These are phyloP conservation scores for Mesembryanthemum crystallinum DNA, from an alignment of 148 eudicot genomes.

Conservation along the genomic window DNA sequence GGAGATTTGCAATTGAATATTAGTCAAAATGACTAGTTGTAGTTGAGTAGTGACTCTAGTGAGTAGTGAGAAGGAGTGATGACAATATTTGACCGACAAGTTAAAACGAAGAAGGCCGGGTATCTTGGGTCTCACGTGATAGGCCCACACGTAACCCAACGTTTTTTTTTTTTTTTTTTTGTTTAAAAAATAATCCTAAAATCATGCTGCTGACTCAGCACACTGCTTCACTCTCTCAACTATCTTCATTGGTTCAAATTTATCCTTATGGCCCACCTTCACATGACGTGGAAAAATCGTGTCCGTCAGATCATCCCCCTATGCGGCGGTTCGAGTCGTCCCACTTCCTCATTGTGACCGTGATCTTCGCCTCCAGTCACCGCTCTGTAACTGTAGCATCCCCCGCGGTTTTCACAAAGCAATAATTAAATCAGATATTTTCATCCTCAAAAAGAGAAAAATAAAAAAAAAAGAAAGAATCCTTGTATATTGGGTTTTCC, in stretches of 20 bases:
- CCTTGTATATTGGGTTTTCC: slow-evolving; percentile 13
- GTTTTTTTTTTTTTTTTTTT: no score
- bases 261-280: background rate
- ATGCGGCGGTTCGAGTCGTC: slow-evolving; percentile 29
- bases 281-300: slow-evolving; percentile 16
- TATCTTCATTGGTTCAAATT: no score
- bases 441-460: background rate
- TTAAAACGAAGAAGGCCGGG: slow-evolving; percentile 38
- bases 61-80: slow-evolving; percentile 9
- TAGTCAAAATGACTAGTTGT: background rate
- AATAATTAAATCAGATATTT: slow-evolving; percentile 13
- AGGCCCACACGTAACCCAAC: slow-evolving; percentile 34
- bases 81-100: slow-evolving; percentile 41
- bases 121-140: slow-evolving; percentile 58
- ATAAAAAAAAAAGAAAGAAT: background rate
- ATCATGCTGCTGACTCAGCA: slow-evolving; percentile 27
- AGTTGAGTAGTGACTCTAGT: background rate
- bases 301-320: background rate
- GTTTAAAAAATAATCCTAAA: no score
- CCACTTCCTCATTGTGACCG: no score
- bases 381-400: slow-evolving; percentile 10
- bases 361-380: slow-evolving; percentile 15
- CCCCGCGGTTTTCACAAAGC: background rate
- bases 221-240: background rate
- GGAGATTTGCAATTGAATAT: background rate